These are phyloP conservation scores for Calocybe gangraenosa DNA, from an alignment of 768 basidiomycete genomes.

Conservation along the genomic window DNA sequence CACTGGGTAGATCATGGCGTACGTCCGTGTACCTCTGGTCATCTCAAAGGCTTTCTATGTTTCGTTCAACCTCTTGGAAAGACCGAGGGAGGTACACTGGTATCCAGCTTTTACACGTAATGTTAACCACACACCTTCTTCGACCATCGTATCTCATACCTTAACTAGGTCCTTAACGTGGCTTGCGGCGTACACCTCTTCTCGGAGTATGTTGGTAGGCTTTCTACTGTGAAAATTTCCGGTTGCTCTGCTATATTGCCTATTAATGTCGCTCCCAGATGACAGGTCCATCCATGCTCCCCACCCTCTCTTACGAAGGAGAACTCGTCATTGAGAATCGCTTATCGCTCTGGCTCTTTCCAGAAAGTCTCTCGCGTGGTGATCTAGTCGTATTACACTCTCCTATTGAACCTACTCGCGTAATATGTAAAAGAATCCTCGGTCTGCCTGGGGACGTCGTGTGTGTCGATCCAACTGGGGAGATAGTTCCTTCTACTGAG, in stretches of 20 bases:
- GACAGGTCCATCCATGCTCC: slow-evolving; percentile 76
- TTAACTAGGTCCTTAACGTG: slow-evolving; percentile 46
- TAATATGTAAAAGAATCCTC: slow-evolving; percentile 86
- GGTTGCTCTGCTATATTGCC: not conserved
- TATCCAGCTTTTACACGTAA: slow-evolving; percentile 16
- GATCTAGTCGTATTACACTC: slow-evolving; percentile 73
- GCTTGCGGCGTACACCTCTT: slow-evolving; percentile 60
- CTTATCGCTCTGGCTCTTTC: slow-evolving; percentile 47
- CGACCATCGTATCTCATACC: not conserved
- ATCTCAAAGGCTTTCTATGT: not conserved
- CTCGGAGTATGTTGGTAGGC: slow-evolving; percentile 53
- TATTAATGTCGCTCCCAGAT: slow-evolving; percentile 38
- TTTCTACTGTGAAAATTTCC: slow-evolving; percentile 42
- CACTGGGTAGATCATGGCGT: not conserved
- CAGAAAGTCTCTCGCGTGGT: slow-evolving; percentile 56
- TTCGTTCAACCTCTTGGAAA: slow-evolving; percentile 15
- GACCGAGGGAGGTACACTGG: slow-evolving; percentile 16
- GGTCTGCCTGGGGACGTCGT: slow-evolving; percentile 88
- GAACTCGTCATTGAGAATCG: slow-evolving; percentile 65
- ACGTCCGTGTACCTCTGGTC: slow-evolving; percentile 1
- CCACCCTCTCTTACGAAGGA: slow-evolving; percentile 57
- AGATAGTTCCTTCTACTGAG: slow-evolving; percentile 56
- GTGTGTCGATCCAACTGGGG: slow-evolving; percentile 83
- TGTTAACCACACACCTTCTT: not conserved
- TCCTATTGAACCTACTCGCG: slow-evolving; percentile 58